Evolutionary conservation across 495 filamentous ascomycete genomes (phyloP).

Genomic region (Annulohypoxylon moriforme): DNA sequence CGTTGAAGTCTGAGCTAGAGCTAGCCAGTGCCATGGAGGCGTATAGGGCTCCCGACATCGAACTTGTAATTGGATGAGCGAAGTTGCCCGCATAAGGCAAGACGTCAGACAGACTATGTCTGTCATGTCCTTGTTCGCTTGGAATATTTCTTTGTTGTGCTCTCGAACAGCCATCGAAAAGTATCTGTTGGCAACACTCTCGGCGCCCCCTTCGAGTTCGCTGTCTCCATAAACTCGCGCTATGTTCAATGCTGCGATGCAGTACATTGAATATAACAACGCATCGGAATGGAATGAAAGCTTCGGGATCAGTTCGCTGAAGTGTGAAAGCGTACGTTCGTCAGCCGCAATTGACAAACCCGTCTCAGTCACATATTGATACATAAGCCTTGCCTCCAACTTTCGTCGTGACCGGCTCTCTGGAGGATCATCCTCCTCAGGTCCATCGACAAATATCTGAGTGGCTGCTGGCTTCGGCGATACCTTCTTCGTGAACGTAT

Average conservation of each 20-base stretch:
- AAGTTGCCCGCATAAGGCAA: constrained; percentile 43
- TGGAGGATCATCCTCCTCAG: constrained; percentile 32
- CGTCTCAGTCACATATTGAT: constrained; percentile 50
- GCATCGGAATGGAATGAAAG: constrained; percentile 51
- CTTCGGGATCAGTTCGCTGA: constrained; percentile 36
- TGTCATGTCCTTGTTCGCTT: constrained; percentile 48
- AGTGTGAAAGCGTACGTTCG: constrained; percentile 14
- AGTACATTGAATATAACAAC: constrained; percentile 52
- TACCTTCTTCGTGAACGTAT: constrained; percentile 22
- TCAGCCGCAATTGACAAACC: constrained; percentile 32
- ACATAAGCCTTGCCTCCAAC: constrained; percentile 51
- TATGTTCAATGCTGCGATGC: constrained; percentile 51
- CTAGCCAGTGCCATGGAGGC: constrained; percentile 55
- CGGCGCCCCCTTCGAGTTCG: constrained; percentile 32
- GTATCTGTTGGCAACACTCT: constrained; percentile 48
- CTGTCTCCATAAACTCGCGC: constrained; percentile 29
- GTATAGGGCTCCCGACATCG: constrained; percentile 50
- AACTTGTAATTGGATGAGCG: constrained; percentile 47
- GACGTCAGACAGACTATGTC: constrained; percentile 53
- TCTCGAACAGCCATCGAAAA: constrained; percentile 49
- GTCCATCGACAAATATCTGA: not conserved
- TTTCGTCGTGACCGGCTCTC: constrained; percentile 51
- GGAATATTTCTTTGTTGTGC: constrained; percentile 50
- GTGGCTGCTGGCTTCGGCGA: constrained; percentile 12
- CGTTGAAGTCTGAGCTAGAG: constrained; percentile 35